Conservation (phyloP, 495 filamentous ascomycete genomes). For the Penicillium soppii region DNA sequence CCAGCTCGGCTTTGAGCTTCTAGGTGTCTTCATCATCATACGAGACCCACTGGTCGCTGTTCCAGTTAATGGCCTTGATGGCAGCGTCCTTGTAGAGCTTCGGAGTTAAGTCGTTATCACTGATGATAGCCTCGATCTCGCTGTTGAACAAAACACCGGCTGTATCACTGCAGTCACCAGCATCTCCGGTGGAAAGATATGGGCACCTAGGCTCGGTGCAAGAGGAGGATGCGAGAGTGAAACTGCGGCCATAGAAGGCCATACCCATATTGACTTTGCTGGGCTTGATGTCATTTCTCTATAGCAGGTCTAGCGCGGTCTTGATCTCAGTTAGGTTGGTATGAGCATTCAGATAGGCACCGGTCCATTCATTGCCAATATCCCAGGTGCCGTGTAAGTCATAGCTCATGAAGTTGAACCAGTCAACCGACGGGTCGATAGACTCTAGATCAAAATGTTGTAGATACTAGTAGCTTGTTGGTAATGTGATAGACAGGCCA, state of each 20-base stretch:
- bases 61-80: neutral
- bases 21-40: too few species aligned
- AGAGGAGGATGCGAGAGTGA: constrained; percentile 29
- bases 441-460: constrained; percentile 37
- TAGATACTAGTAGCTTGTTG: constrained; percentile 36
- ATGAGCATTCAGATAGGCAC: too few species aligned
- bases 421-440: constrained; percentile 42
- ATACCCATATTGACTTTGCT: constrained; percentile 36
- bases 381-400: too few species aligned
- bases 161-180: neutral
- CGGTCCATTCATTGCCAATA: too few species aligned
- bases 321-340: constrained; percentile 39
- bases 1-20: too few species aligned
- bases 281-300: constrained; percentile 32
- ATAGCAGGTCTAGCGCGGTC: constrained; percentile 28
- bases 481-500: constrained; percentile 3
- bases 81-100: neutral
- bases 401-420: constrained; percentile 50
- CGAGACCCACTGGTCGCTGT: constrained; percentile 39
- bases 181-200: neutral
- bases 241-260: constrained; percentile 37
- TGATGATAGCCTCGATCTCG: neutral
- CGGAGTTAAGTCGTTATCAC: neutral
- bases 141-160: neutral
- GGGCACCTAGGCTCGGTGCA: constrained; percentile 25